A percentile compares a stretch with the other conserved stretches of the same genome.
phyloP scores from a whole-genome alignment of 768 basidiomycete species.

The Porphyrellus cyaneotinctus region DNA sequence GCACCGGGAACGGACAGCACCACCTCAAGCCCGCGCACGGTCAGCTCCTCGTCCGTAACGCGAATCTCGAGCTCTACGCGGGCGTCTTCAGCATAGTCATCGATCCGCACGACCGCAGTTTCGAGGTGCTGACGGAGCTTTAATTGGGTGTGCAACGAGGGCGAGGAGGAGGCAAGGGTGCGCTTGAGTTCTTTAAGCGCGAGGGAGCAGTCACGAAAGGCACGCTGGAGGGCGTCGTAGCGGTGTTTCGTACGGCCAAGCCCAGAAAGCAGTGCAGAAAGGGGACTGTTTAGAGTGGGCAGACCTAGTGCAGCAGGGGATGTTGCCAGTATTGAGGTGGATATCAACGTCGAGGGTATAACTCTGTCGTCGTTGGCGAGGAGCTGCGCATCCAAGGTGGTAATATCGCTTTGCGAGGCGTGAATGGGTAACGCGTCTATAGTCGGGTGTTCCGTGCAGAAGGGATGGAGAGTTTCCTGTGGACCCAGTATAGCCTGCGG shows the following conservation, averaged over 20 bases:
- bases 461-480: neutral
- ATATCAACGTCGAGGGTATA: neutral
- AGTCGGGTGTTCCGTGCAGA: neutral
- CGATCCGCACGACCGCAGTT: slow-evolving; percentile 55
- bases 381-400: neutral
- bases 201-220: slow-evolving; percentile 67
- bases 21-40: slow-evolving; percentile 62
- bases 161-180: slow-evolving; percentile 11
- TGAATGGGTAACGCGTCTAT: neutral
- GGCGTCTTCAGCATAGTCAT: slow-evolving; percentile 74
- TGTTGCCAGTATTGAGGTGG: neutral
- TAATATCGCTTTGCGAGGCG: neutral
- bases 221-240: slow-evolving; percentile 57
- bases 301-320: neutral
- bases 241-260: slow-evolving; percentile 45
- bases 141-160: neutral
- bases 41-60: slow-evolving; percentile 65
- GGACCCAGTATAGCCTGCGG: neutral
- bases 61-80: slow-evolving; percentile 82
- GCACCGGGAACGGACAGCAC: slow-evolving; percentile 60
- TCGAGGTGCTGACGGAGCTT: slow-evolving; percentile 34
- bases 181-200: slow-evolving; percentile 56
- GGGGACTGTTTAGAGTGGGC: neutral
- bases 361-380: neutral
- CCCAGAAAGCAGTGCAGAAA: slow-evolving; percentile 41